Conservation (phyloP, 1,284 basidiomycete genomes). For the Fomitopsis betulina region DNA sequence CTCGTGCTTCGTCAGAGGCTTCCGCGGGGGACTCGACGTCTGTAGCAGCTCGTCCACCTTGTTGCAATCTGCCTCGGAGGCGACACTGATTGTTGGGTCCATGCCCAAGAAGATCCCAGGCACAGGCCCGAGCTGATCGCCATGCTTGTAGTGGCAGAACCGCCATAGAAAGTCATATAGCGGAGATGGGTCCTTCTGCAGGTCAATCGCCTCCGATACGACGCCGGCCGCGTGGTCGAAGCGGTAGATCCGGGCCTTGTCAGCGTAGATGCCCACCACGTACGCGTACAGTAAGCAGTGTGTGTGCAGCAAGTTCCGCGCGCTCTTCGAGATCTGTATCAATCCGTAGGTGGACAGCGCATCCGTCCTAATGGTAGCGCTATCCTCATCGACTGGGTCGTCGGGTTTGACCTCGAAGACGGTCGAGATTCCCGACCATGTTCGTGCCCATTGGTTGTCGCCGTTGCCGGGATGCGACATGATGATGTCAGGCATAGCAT, state of each 20-base stretch:
- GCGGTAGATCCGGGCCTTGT: slow-evolving; percentile 4
- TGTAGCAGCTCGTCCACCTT: neutral
- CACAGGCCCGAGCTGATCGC: neutral
- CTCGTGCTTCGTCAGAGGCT: neutral
- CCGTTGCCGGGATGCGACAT: too few relatives aligned
- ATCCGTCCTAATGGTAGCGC: too few relatives aligned
- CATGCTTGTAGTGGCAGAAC: neutral
- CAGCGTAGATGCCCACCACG: slow-evolving; percentile 10
- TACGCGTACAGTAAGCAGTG: slow-evolving; percentile 9
- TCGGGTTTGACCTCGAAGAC: too few relatives aligned
- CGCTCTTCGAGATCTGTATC: neutral
- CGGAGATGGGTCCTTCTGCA: too few relatives aligned
- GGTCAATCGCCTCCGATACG: neutral
- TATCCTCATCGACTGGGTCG: too few relatives aligned
- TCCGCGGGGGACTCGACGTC: neutral
- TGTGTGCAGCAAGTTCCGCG: slow-evolving; percentile 5
- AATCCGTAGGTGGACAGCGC: neutral
- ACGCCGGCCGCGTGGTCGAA: slow-evolving; percentile 6
- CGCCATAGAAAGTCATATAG: too few relatives aligned
- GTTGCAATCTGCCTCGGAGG: neutral
- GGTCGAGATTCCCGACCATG: too few relatives aligned
- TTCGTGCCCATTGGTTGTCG: too few relatives aligned
- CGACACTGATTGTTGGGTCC: neutral
- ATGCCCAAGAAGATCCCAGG: neutral
- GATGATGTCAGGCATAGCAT: too few relatives aligned